phyloP scores from a whole-genome alignment of 192 early-diverging fungal genomes.

The Coemansia sp. region DNA sequence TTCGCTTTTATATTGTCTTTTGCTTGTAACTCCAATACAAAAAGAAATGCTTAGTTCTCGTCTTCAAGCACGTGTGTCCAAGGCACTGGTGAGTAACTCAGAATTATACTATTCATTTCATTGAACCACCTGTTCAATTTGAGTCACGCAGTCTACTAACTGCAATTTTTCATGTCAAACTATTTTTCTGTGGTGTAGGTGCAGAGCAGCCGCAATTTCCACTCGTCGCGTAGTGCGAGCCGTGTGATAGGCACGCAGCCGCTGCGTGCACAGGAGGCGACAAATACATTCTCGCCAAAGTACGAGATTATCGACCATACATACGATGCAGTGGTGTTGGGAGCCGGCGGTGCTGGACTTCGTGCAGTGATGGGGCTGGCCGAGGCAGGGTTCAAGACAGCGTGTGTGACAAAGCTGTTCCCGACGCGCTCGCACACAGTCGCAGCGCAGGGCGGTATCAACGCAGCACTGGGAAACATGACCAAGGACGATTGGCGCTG shows the following conservation, averaged over 20 bases:
- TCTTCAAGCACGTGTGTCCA: constrained; percentile 32
- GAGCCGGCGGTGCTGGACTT: constrained; percentile 97
- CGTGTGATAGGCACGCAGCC: constrained; percentile 72
- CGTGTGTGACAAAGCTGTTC: constrained; percentile 98
- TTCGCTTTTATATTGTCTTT: neutral
- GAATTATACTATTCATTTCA: neutral
- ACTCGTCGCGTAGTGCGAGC: constrained; percentile 60
- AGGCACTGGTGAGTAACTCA: constrained; percentile 34
- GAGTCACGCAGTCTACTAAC: neutral
- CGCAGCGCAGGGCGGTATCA: constrained; percentile 98
- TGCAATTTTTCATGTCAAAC: neutral
- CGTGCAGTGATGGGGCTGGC: constrained; percentile 97
- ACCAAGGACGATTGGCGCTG: constrained; percentile 99
- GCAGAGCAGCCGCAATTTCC: constrained; percentile 58
- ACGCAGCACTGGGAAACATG: constrained; percentile 99
- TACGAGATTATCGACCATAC: constrained; percentile 98
- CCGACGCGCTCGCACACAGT: constrained; percentile 98
- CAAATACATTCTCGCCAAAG: constrained; percentile 55
- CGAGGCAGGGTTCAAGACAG: constrained; percentile 91
- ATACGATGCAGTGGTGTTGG: constrained; percentile 97
- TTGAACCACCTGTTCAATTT: constrained; percentile 7
- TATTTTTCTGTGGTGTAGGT: constrained; percentile 17
- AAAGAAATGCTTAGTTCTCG: constrained; percentile 39
- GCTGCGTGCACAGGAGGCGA: constrained; percentile 69
- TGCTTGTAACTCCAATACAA: neutral